Evolutionary conservation across 345 rosid species (phyloP).

Genomic region (Brassica cretica): DNA sequence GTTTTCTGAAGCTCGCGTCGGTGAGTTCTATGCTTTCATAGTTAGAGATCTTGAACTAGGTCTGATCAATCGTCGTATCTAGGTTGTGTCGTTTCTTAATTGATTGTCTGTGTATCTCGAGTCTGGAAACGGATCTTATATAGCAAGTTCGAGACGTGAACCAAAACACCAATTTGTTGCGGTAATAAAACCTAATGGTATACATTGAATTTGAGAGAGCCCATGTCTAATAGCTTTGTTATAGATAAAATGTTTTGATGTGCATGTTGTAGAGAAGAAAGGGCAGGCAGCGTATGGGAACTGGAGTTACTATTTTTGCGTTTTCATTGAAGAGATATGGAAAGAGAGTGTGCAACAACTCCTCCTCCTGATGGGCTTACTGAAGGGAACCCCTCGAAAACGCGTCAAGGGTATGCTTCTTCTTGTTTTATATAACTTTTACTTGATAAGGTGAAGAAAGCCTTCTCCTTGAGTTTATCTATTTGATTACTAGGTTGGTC

Average conservation of each 20-base stretch:
- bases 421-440: not conserved
- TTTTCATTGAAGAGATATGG: constrained; percentile 59
- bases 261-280: too few relatives aligned
- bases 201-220: too few relatives aligned
- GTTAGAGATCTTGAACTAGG: constrained; percentile 13
- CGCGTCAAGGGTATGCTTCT: constrained; percentile 76
- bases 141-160: not conserved
- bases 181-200: too few relatives aligned
- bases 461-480: not conserved
- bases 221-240: too few relatives aligned
- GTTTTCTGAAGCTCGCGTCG: constrained; percentile 37
- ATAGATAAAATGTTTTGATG: too few relatives aligned
- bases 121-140: too few relatives aligned
- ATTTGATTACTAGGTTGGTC: not conserved
- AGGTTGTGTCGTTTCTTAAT: constrained; percentile 4
- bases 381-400: constrained; percentile 47
- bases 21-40: constrained; percentile 35
- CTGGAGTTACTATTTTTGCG: constrained; percentile 49
- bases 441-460: not conserved
- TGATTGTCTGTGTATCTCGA: too few relatives aligned
- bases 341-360: constrained; percentile 54
- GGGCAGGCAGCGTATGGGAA: constrained; percentile 58
- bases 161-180: not conserved
- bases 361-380: constrained; percentile 30
- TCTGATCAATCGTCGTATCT: constrained; percentile 33